Base-by-base conservation (phyloP, 1,139 yeast genomes). In the Debaryomyces subglobosus region DNA sequence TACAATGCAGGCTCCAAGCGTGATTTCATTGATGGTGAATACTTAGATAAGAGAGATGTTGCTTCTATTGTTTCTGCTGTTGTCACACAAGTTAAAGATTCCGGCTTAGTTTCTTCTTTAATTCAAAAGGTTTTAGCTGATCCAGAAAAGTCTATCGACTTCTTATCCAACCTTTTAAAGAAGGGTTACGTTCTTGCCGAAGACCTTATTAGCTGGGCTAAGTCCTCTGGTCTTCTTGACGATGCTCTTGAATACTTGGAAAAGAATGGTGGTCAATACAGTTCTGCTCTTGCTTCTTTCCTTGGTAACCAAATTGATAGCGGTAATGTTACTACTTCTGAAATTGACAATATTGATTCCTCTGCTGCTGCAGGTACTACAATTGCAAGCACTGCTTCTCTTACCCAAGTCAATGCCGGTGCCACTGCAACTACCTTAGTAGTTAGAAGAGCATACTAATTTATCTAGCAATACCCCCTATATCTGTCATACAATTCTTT, bases 171-270 rank as follows among this genome's bases (percentile, higher is more conserved):
- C 39, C 75, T 68, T 37, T 64, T 72, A 50, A 59, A 65, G 56
- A 57, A 63, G 45, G 78, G 78, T 53, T 50, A 67, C 51, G 71
- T 69, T 47, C 49, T 68, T 45, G 71, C 60, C 47, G 69, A 68
- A 60, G 77, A 73, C 46, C 52, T 72, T 42, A 72, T 62, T 64
- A 37, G 43, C 41, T 75, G 77, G 77, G 72, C 78, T 52, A 71
- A 74, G 61, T 47, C 56, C 18, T 62, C 69, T 23, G 80, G 80
- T 51, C 49, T 74, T 42, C 69, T 76, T 59, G 58, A 57, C 25
- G 80, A 80, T 51, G 49, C 74, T 41, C 69, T 76, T 59, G 59
- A 57, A 38, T 73, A 66, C 64, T 58, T 75, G 49, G 53, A 57
- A 37, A 54, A 53, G 44, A 61, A 68, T 60, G 72, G 73, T 52